These are phyloP conservation scores for Blakeslea trispora DNA, from an alignment of 371 early-diverging fungal genomes.

Conservation along the genomic window DNA sequence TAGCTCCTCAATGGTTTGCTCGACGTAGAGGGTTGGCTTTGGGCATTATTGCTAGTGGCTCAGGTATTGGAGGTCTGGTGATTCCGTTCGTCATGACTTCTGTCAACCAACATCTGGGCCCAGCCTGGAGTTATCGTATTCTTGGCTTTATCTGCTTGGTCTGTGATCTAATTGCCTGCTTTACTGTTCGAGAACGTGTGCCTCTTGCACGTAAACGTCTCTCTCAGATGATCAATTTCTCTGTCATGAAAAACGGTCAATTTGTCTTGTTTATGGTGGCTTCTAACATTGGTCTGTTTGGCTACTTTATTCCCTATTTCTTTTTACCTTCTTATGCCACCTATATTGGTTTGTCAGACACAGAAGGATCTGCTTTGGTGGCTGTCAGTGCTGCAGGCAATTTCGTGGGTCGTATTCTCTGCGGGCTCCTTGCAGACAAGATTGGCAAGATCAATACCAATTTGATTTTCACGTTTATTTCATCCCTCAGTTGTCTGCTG, in stretches of 20 bases:
- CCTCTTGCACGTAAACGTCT: conserved; percentile 27
- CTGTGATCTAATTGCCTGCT: conserved; percentile 35
- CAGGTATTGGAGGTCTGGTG: conserved; percentile 78
- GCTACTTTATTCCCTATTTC: conserved; percentile 65
- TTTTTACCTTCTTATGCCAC: conserved; percentile 49
- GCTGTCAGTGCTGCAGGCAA: conserved; percentile 53
- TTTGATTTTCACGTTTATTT: conserved; percentile 31
- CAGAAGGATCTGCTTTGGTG: conserved; percentile 34
- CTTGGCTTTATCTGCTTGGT: conserved; percentile 53
- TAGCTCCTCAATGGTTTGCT: conserved; percentile 78
- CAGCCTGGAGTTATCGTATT: conserved; percentile 60
- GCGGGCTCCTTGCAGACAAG: conserved; percentile 46
- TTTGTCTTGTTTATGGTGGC: conserved; percentile 47
- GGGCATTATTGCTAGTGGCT: conserved; percentile 75
- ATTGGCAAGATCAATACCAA: conserved; percentile 51
- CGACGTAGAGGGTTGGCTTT: conserved; percentile 71
- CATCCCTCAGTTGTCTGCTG: conserved; percentile 39
- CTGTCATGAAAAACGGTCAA: conserved; percentile 44
- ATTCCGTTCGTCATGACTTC: conserved; percentile 65
- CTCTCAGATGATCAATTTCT: conserved; percentile 44
- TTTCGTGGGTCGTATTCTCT: conserved; percentile 59
- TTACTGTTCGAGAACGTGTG: conserved; percentile 41
- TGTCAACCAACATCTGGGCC: conserved; percentile 57
- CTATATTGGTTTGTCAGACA: conserved; percentile 28
- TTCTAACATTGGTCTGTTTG: conserved; percentile 48